Conservation (phyloP, 371 early-diverging fungal genomes). For the Antonospora locustae region DNA sequence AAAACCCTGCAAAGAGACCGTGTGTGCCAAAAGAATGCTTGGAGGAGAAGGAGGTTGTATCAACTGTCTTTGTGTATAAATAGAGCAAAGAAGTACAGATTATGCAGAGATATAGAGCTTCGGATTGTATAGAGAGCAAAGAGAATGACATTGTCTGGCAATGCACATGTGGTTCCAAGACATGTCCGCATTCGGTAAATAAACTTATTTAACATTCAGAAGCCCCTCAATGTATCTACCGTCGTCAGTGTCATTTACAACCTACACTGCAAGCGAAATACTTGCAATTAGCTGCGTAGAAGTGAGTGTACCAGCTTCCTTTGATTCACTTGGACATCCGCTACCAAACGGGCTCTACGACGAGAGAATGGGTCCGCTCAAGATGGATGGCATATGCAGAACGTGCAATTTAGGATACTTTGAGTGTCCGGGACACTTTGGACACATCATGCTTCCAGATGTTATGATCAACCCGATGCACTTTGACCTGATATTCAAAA, state of each 20-base stretch:
- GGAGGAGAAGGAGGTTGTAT: not conserved
- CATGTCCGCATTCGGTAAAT: not conserved
- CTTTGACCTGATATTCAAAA: slow-evolving; percentile 25
- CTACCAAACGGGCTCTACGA: slow-evolving; percentile 82
- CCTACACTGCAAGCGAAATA: slow-evolving; percentile 76
- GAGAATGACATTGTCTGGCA: not conserved
- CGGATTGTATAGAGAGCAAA: not conserved
- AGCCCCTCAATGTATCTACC: slow-evolving; percentile 26
- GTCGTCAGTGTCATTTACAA: slow-evolving; percentile 45
- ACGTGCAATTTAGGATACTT: slow-evolving; percentile 42
- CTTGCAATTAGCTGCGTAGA: slow-evolving; percentile 76
- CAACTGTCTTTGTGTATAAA: too few relatives aligned
- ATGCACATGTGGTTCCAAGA: not conserved
- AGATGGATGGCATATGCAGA: slow-evolving; percentile 57
- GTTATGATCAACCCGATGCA: slow-evolving; percentile 50
- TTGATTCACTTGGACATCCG: slow-evolving; percentile 78
- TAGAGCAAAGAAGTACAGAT: not conserved
- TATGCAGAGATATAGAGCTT: not conserved
- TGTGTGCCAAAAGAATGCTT: not conserved
- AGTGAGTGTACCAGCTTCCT: slow-evolving; percentile 69
- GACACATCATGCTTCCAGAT: slow-evolving; percentile 44
- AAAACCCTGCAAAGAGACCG: not conserved
- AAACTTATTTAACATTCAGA: not conserved
- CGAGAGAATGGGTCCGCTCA: slow-evolving; percentile 79
- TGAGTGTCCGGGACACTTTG: slow-evolving; percentile 55